phyloP scores from a whole-genome alignment of 1,139 yeast genomes.

The Blastobotrys ciferrii region DNA sequence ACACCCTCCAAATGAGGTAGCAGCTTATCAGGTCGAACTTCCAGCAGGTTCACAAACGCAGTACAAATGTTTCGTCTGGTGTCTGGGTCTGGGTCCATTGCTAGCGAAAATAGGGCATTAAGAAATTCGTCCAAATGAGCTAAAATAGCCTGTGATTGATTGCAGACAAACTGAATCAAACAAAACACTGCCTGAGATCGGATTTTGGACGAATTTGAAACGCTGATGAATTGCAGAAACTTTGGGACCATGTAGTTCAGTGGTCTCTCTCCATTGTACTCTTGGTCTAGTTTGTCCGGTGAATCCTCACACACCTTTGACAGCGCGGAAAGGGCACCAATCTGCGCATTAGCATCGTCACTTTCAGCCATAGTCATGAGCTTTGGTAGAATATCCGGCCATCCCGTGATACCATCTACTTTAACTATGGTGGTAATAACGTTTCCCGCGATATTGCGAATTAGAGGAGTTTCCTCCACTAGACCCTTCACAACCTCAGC shows the following conservation, averaged over 20 bases:
- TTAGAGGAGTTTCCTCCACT: slow-evolving; percentile 54
- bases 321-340: slow-evolving; percentile 79
- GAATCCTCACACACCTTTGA: slow-evolving; percentile 88
- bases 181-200: slow-evolving; percentile 69
- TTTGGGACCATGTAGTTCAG: slow-evolving; percentile 64
- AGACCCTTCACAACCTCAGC: slow-evolving; percentile 69
- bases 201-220: slow-evolving; percentile 44
- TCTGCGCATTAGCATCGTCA: slow-evolving; percentile 45
- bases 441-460: slow-evolving; percentile 86
- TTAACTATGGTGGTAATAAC: slow-evolving; percentile 81
- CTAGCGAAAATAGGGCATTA: slow-evolving; percentile 58
- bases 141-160: slow-evolving; percentile 63
- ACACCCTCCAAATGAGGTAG: slow-evolving; percentile 82
- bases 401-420: slow-evolving; percentile 62
- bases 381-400: slow-evolving; percentile 75
- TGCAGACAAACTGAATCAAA: slow-evolving; percentile 70
- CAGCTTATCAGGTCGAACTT: slow-evolving; percentile 76
- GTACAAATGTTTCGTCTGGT: slow-evolving; percentile 77
- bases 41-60: slow-evolving; percentile 71
- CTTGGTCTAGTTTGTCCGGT: slow-evolving; percentile 54
- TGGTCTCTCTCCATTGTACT: slow-evolving; percentile 65
- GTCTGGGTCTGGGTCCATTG: slow-evolving; percentile 52
- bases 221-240: slow-evolving; percentile 50
- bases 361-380: slow-evolving; percentile 59
- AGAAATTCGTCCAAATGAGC: slow-evolving; percentile 67